Base-by-base conservation (phyloP, 257 asterid genomes). In the Nicotiana tomentosiformis region DNA sequence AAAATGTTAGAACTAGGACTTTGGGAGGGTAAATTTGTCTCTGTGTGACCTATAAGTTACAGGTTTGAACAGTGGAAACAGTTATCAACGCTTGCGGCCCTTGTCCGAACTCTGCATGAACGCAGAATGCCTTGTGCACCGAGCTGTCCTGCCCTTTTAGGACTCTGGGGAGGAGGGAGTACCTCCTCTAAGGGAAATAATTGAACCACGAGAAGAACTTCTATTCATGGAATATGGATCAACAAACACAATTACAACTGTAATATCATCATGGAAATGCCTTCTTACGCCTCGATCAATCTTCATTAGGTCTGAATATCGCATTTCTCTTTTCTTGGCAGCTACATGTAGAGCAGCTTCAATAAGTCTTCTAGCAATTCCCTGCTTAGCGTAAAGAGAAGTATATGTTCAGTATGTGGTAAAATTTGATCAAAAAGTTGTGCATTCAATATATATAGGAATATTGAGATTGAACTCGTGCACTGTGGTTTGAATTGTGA, bases 291-390 rank as follows among this genome's bases (percentile, higher is more conserved):
- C 99, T 64, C 94, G 77, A 35, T 92, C 97, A 1, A 96, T 96
- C 80, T 96, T 94, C 93, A 94, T 93, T 55, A 96, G 84, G 86
- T 96, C 98, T 0, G 98, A 83, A 84, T 96, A 94, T 18, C 98
- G 83, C 98, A 96, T 96, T 83, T 96, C 99, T 78, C 99, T 90
- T 87, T 93, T 94, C 94, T 94, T 93, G 1, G 98, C 99, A 5
- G 98, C 99, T 58, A 86, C 91, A 1, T 85, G 92, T 35, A 96
- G 95, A 1, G 98, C 97, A 29, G 95, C 88, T 83, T 93, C 91
- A 0, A 94, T 88, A 10, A 94, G 96, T 77, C 91, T 92, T 87
- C 85, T 89, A 15, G 97, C 98, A 61, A 94, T 90, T 56, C 97
- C 99, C 98, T 94, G 94, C 37, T 8, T 66, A 23, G 61, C 46